Evolutionary conservation across 768 basidiomycete species (phyloP).

Genomic region (Termitomyces sp.): DNA sequence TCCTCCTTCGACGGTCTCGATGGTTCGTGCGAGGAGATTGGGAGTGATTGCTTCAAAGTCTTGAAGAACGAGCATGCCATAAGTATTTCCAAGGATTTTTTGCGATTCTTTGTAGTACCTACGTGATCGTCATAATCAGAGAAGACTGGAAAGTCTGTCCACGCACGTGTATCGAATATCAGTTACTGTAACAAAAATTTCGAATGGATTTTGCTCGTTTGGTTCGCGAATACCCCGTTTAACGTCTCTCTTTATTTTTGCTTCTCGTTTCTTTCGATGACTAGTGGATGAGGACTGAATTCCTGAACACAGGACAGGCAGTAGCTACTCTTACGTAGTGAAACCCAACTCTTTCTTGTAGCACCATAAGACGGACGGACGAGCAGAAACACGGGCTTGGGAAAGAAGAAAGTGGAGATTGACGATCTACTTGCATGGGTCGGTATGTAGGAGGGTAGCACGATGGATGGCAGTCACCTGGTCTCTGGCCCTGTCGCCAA

Average conservation of each 20-base stretch:
- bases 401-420: constrained; percentile 95
- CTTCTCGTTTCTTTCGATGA: constrained; percentile 96
- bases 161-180: constrained; percentile 96
- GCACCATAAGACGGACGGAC: constrained; percentile 95
- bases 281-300: constrained; percentile 39
- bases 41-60: constrained; percentile 99
- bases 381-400: constrained; percentile 83
- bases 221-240: constrained; percentile 92
- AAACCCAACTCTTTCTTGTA: constrained; percentile 99
- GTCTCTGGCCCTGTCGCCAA: constrained; percentile 91
- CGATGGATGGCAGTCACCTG: constrained; percentile 54
- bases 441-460: neutral
- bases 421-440: constrained; percentile 57
- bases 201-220: constrained; percentile 96
- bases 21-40: constrained; percentile 92
- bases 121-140: neutral
- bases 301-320: constrained; percentile 3
- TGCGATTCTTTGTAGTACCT: constrained; percentile 22
- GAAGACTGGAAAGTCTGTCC: neutral
- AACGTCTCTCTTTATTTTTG: constrained; percentile 94
- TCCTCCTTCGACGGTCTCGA: constrained; percentile 98
- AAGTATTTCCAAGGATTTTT: constrained; percentile 81
- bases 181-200: constrained; percentile 97
- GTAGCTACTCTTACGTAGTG: constrained; percentile 69
- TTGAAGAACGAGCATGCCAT: constrained; percentile 95